Conservation (phyloP, 176 grass and related monocot species). For the Poa annua region DNA sequence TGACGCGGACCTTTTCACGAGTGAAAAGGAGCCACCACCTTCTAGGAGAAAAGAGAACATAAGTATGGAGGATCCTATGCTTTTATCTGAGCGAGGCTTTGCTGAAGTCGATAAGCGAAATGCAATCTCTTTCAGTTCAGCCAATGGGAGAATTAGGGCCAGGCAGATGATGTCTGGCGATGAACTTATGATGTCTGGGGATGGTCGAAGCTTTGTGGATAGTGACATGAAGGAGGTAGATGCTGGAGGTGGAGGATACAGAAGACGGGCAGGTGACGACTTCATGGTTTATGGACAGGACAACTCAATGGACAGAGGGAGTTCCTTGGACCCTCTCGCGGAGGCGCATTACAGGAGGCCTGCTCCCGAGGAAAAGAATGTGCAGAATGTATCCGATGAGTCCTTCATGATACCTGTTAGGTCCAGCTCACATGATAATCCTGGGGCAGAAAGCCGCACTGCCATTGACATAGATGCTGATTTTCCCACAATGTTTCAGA, state of each 20-base stretch:
- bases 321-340: conserved; percentile 70
- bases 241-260: conserved; percentile 58
- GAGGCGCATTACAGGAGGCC: conserved; percentile 57
- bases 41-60: conserved; percentile 57
- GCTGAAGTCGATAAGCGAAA: conserved; percentile 46
- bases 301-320: conserved; percentile 52
- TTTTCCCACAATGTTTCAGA: conserved; percentile 45
- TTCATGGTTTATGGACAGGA: conserved; percentile 81
- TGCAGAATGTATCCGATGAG: conserved; percentile 57
- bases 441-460: conserved; percentile 55
- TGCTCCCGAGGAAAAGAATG: conserved; percentile 44
- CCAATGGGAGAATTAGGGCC: conserved; percentile 56
- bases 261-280: conserved; percentile 58
- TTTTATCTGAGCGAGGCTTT: conserved; percentile 60
- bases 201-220: conserved; percentile 48
- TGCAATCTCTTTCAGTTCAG: conserved; percentile 53
- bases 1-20: conserved; percentile 64
- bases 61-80: conserved; percentile 61
- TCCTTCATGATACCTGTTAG: conserved; percentile 87
- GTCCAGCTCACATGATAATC: conserved; percentile 54
- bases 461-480: conserved; percentile 86
- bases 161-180: conserved; percentile 63
- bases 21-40: conserved; percentile 53
- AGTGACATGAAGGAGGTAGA: conserved; percentile 79
- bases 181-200: conserved; percentile 65